phyloP scores from a whole-genome alignment of 2,329 filamentous ascomycete genomes.

The Pseudopithomyces chartarum region DNA sequence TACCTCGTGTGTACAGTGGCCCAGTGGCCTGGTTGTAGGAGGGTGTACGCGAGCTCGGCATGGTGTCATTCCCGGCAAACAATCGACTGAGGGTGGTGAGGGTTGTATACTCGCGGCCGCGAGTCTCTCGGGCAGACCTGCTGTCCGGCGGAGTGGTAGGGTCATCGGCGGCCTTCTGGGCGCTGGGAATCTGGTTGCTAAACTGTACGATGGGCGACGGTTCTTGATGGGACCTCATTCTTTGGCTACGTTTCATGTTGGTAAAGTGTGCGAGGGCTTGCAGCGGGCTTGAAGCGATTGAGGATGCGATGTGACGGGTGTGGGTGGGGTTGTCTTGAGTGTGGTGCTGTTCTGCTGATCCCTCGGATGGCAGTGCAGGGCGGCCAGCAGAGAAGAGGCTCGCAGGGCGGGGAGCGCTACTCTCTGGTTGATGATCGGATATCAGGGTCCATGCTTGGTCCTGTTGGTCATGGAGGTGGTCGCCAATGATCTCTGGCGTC shows the following conservation, averaged over 20 bases:
- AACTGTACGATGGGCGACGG: constrained; percentile 34
- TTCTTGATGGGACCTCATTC: constrained; percentile 34
- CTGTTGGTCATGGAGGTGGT: not conserved
- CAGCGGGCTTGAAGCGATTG: constrained; percentile 36
- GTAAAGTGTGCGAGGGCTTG: constrained; percentile 28
- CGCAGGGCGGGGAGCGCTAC: constrained; percentile 25
- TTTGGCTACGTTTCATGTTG: constrained; percentile 34
- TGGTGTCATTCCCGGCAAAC: constrained; percentile 47
- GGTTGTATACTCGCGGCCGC: constrained; percentile 45
- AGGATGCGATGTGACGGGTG: constrained; percentile 17
- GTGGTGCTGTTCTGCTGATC: constrained; percentile 13
- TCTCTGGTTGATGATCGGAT: constrained; percentile 9
- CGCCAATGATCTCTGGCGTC: not conserved
- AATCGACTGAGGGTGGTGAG: constrained; percentile 51
- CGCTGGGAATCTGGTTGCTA: constrained; percentile 45
- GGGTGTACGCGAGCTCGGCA: constrained; percentile 46
- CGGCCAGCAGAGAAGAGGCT: constrained; percentile 35
- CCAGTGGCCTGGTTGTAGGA: constrained; percentile 49
- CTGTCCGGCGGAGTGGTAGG: constrained; percentile 48
- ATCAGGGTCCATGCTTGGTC: constrained; percentile 15
- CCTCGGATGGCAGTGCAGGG: constrained; percentile 21
- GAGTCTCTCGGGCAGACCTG: constrained; percentile 30
- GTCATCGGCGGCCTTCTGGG: constrained; percentile 56
- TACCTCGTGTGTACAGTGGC: constrained; percentile 41
- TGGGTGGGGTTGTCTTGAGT: constrained; percentile 14